Conservation (phyloP, 169 alveolate genomes). For the Plasmodium vinckei region DNA sequence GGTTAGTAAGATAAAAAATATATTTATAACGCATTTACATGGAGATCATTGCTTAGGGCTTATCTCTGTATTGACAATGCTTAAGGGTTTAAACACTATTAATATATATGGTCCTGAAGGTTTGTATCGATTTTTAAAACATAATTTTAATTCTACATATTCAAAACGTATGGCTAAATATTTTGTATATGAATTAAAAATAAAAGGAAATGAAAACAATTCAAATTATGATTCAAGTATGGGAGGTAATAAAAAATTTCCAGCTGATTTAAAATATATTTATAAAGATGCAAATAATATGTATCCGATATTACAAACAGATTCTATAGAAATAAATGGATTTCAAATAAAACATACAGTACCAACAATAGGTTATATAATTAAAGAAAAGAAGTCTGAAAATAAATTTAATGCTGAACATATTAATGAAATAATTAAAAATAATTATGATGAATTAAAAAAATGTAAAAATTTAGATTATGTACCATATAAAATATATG, state of each 20-base stretch:
- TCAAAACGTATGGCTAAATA: slow-evolving; percentile 34
- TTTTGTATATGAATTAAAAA: slow-evolving; percentile 23
- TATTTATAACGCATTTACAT: slow-evolving; percentile 89
- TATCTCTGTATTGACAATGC: slow-evolving; percentile 81
- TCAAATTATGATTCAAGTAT: not conserved
- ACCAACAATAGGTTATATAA: slow-evolving; percentile 89
- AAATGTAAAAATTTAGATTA: slow-evolving; percentile 37
- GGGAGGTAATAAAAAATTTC: not conserved
- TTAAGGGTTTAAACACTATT: slow-evolving; percentile 26
- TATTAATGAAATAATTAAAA: slow-evolving; percentile 74
- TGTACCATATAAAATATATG: slow-evolving; percentile 49
- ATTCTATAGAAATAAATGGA: slow-evolving; percentile 76
- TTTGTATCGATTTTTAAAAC: slow-evolving; percentile 63
- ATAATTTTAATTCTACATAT: slow-evolving; percentile 16
- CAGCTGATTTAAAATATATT: slow-evolving; percentile 23
- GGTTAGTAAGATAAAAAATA: slow-evolving; percentile 74
- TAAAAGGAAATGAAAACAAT: not conserved
- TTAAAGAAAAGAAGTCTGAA: slow-evolving; percentile 77
- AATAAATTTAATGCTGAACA: slow-evolving; percentile 78
- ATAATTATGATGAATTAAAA: slow-evolving; percentile 64
- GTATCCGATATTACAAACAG: slow-evolving; percentile 77
- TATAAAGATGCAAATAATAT: slow-evolving; percentile 66
- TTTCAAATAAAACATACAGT: slow-evolving; percentile 85
- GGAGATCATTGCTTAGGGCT: slow-evolving; percentile 91
- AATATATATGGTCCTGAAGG: slow-evolving; percentile 89